These are phyloP conservation scores for Linaria vulgaris DNA, from an alignment of 257 asterid species.

Conservation along the genomic window DNA sequence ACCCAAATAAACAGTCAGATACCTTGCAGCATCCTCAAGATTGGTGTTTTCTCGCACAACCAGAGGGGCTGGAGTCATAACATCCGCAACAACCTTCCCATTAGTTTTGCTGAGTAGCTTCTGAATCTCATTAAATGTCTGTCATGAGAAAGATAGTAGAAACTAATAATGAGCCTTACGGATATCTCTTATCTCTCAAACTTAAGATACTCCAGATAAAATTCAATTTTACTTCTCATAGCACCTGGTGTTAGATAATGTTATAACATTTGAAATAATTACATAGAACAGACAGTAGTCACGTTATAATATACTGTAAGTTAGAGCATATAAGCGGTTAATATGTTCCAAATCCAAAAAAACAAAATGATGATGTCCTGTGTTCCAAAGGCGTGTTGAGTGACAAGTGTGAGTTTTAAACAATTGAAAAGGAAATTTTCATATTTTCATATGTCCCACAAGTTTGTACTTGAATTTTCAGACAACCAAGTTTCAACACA, in stretches of 20 bases:
- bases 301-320: background rate
- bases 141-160: conserved; percentile 28
- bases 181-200: conserved; percentile 15
- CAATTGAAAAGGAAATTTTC: no score
- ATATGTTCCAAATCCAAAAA: no score
- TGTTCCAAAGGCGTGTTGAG: no score
- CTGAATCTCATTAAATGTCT: conserved; percentile 74
- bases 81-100: conserved; percentile 66
- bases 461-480: no score
- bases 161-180: background rate
- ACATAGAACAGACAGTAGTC: background rate
- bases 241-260: conserved; percentile 2
- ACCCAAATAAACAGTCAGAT: conserved; percentile 19
- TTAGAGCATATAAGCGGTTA: background rate
- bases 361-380: no score
- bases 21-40: conserved; percentile 81
- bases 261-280: background rate
- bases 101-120: conserved; percentile 62
- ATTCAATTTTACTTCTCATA: background rate
- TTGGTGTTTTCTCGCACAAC: conserved; percentile 58
- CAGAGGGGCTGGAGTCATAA: conserved; percentile 65
- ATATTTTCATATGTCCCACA: no score
- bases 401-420: no score
- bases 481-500: no score
- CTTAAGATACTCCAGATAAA: conserved; percentile 1